Percentiles rank a stretch among this genome's conserved stretches.
Conservation (phyloP, 495 filamentous ascomycete species). For the Penicillium pulvis region DNA sequence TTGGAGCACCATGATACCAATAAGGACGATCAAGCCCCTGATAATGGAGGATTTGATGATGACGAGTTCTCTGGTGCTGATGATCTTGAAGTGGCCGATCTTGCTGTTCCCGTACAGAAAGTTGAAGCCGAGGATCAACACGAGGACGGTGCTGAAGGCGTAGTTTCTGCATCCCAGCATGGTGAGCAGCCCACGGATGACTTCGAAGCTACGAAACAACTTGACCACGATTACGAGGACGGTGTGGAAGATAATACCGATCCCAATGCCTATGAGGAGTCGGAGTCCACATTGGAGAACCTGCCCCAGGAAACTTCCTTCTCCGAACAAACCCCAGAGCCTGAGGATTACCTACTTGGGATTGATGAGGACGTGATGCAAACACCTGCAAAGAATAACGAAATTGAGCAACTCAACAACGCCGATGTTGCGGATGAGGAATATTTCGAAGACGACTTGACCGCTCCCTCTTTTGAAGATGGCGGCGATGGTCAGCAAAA, state of each 20-base stretch:
- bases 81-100: constrained; percentile 16
- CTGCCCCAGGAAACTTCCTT: constrained; percentile 12
- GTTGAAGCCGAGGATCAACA: constrained; percentile 11
- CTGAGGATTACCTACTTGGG: constrained; percentile 35
- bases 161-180: not conserved
- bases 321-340: constrained; percentile 23
- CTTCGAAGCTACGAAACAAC: constrained; percentile 20
- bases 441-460: constrained; percentile 14
- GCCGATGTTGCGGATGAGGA: constrained; percentile 24
- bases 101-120: constrained; percentile 21
- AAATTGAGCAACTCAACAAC: constrained; percentile 22
- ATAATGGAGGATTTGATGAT: constrained; percentile 13
- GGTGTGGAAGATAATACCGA: constrained; percentile 19
- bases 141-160: not conserved
- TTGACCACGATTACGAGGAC: constrained; percentile 21
- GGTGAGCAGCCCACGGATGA: constrained; percentile 10
- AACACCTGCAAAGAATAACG: constrained; percentile 22
- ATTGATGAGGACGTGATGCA: constrained; percentile 37
- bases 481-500: constrained; percentile 26
- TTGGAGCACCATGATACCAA: constrained; percentile 16
- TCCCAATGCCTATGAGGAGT: constrained; percentile 17
- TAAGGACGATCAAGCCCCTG: constrained; percentile 13
- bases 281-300: constrained; percentile 20
- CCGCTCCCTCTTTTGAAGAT: constrained; percentile 14
- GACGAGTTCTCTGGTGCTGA: constrained; percentile 8